Percentiles rank a stretch among this genome's conserved stretches.
These are phyloP conservation scores for Setaria viridis DNA, from an alignment of 202 grass and related monocot species.

Conservation along the genomic window DNA sequence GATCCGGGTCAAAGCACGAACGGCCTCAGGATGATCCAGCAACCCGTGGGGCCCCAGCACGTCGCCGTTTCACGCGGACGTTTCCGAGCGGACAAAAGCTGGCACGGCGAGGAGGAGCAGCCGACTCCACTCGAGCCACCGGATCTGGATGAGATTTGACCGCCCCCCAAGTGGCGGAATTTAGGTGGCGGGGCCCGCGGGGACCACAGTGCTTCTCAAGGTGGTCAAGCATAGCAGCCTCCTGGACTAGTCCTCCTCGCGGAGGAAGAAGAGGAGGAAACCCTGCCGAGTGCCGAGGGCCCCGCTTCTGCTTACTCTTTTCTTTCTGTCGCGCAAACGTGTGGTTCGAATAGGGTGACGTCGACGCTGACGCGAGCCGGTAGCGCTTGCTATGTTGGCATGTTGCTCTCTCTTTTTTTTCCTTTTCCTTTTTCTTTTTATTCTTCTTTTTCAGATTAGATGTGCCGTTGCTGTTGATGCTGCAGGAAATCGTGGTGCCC, in stretches of 20 bases:
- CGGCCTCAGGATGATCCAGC: background rate
- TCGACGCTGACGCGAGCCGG: background rate
- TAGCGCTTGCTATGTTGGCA: too few species aligned
- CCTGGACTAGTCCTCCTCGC: too few species aligned
- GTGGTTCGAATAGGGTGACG: background rate
- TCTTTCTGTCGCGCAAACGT: background rate
- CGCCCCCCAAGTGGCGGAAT: background rate
- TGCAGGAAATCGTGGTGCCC: background rate
- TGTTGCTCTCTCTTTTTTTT: too few species aligned
- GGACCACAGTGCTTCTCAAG: background rate
- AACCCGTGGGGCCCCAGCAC: background rate
- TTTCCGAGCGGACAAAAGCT: slow-evolving; percentile 9
- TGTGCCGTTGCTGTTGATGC: too few species aligned
- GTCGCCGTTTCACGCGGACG: background rate
- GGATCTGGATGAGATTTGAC: slow-evolving; percentile 30
- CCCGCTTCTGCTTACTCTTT: too few species aligned
- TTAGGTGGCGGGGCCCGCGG: background rate
- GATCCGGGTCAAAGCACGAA: background rate
- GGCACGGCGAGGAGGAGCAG: background rate
- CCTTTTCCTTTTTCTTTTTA: too few species aligned
- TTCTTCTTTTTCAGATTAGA: too few species aligned
- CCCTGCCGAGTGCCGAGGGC: too few species aligned
- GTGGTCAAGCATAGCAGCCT: background rate
- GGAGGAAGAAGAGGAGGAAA: too few species aligned
- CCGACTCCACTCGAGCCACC: background rate